A percentile compares a stretch with the other conserved stretches of the same genome.
phyloP scores from a whole-genome alignment of 164 flowering plant genomes.

The Pachysandra terminalis region DNA sequence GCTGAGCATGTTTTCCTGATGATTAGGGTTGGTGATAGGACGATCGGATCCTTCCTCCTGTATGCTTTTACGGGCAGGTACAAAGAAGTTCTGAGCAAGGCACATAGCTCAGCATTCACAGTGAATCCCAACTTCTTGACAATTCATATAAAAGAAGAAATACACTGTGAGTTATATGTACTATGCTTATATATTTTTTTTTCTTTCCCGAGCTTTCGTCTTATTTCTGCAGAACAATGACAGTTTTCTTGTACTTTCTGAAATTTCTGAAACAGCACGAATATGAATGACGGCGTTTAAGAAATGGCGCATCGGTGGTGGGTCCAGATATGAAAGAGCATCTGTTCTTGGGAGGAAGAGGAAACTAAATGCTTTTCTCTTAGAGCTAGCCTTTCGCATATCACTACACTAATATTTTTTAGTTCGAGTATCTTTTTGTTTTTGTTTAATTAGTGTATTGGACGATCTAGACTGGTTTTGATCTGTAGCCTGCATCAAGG shows the following conservation, averaged over 20 bases:
- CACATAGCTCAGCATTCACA: conserved; percentile 56
- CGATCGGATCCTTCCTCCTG: conserved; percentile 68
- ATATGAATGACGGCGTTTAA: conserved; percentile 74
- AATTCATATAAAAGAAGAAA: conserved; percentile 71
- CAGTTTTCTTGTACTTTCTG: conserved; percentile 2
- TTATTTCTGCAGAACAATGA: background rate
- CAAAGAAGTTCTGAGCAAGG: conserved; percentile 74
- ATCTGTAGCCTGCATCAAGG: no score
- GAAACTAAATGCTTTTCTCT: conserved; percentile 45
- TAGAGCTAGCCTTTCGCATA: no score
- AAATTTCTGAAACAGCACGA: conserved; percentile 83
- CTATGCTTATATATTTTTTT: background rate
- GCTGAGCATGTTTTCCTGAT: conserved; percentile 13
- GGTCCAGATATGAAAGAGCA: conserved; percentile 78
- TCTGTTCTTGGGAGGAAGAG: conserved; percentile 83
- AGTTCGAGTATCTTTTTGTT: no score
- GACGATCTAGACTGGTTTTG: no score
- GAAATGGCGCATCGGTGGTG: conserved; percentile 91
- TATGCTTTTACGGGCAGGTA: conserved; percentile 70
- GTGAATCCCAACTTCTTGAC: conserved; percentile 53
- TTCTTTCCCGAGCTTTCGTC: background rate
- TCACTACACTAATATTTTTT: no score
- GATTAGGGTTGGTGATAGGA: conserved; percentile 71
- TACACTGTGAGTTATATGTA: conserved; percentile 44
- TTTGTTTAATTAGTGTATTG: no score